These are phyloP conservation scores for Leccinum aurantiacum DNA, from an alignment of 768 basidiomycete species.

Conservation along the genomic window DNA sequence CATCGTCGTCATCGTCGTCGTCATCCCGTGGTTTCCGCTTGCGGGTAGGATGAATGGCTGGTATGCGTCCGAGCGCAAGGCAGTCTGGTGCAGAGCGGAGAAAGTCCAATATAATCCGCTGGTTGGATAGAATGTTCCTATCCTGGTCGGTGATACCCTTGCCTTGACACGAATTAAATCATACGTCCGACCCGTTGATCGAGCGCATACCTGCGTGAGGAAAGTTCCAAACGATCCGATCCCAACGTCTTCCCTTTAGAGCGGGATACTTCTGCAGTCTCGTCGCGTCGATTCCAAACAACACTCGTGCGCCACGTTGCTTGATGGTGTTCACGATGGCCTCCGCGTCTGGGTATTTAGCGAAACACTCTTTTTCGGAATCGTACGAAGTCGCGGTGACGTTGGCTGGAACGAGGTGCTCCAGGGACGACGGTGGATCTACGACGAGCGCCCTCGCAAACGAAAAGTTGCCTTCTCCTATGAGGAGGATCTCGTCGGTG, in stretches of 20 bases:
- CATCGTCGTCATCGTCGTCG: slow-evolving; percentile 42
- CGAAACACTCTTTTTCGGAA: slow-evolving; percentile 66
- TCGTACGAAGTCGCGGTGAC: slow-evolving; percentile 88
- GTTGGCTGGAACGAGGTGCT: slow-evolving; percentile 58
- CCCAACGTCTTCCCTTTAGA: slow-evolving; percentile 66
- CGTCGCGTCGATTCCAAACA: slow-evolving; percentile 87
- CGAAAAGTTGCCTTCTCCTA: slow-evolving; percentile 97
- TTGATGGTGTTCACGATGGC: slow-evolving; percentile 56
- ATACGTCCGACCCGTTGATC: neutral
- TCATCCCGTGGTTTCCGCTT: slow-evolving; percentile 46
- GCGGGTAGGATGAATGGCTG: slow-evolving; percentile 38
- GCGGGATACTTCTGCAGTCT: slow-evolving; percentile 56
- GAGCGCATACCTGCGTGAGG: slow-evolving; percentile 83
- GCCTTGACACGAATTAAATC: slow-evolving; percentile 41
- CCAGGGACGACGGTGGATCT: slow-evolving; percentile 44
- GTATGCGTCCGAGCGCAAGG: slow-evolving; percentile 57
- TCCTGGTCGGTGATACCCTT: slow-evolving; percentile 93
- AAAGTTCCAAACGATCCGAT: slow-evolving; percentile 91
- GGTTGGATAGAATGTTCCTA: slow-evolving; percentile 89
- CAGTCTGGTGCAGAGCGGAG: slow-evolving; percentile 68
- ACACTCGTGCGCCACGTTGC: slow-evolving; percentile 61
- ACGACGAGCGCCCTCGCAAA: slow-evolving; percentile 75
- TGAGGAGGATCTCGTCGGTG: slow-evolving; percentile 67
- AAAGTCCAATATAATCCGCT: slow-evolving; percentile 78
- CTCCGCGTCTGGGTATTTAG: slow-evolving; percentile 78